Evolutionary conservation across 768 basidiomycete genomes (phyloP).

Genomic region (Amyloporia xantha): DNA sequence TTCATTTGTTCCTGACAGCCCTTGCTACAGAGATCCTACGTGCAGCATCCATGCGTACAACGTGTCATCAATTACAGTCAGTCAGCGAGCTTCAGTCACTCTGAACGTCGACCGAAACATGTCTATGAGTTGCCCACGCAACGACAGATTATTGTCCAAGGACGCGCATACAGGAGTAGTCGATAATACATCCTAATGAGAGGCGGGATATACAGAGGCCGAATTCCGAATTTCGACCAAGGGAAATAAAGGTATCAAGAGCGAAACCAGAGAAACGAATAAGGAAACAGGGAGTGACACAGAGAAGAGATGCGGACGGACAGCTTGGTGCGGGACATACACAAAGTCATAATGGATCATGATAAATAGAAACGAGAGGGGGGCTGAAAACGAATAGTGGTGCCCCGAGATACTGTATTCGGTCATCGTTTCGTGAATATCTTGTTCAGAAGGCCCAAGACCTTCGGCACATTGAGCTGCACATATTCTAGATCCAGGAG

Average conservation of each 20-base stretch:
- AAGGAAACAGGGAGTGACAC: not conserved
- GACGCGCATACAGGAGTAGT: slow-evolving; percentile 4
- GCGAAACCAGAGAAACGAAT: not conserved
- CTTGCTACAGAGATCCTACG: too few relatives aligned
- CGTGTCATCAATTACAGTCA: too few relatives aligned
- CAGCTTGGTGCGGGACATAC: not conserved
- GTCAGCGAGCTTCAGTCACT: too few relatives aligned
- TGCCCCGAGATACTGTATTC: not conserved
- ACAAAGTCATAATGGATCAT: slow-evolving; percentile 6
- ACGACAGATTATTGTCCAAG: slow-evolving; percentile 4
- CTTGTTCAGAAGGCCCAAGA: slow-evolving; percentile 87
- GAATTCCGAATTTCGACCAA: not conserved
- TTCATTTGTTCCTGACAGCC: too few relatives aligned
- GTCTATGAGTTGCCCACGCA: not conserved
- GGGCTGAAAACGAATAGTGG: not conserved
- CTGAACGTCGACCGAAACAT: too few relatives aligned
- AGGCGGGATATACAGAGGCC: not conserved
- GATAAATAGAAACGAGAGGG: slow-evolving; percentile 3
- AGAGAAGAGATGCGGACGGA: not conserved
- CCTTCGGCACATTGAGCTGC: slow-evolving; percentile 93
- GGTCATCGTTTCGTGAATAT: slow-evolving; percentile 82
- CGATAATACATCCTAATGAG: slow-evolving; percentile 3
- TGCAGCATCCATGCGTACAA: too few relatives aligned
- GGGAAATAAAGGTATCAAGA: not conserved
- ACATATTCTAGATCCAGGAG: slow-evolving; percentile 96